phyloP scores from a whole-genome alignment of 202 grass and related monocot species.

The Cymbopogon flexuosus region DNA sequence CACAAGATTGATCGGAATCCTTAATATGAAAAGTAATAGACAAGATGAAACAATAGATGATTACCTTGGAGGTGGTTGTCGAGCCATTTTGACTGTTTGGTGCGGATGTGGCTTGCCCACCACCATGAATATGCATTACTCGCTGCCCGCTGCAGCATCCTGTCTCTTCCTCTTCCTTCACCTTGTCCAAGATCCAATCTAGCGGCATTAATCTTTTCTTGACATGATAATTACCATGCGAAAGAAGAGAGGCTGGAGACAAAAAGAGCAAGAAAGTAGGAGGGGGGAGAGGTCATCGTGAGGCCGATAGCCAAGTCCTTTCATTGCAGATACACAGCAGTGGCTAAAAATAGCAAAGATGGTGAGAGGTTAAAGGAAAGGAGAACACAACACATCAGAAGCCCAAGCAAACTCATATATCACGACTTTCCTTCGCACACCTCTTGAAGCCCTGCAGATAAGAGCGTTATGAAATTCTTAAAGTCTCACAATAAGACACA shows the following conservation, averaged over 20 bases:
- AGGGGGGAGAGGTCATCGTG: conserved; percentile 28
- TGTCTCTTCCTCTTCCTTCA: conserved; percentile 15
- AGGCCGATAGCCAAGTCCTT: conserved; percentile 34
- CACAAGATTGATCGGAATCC: neutral
- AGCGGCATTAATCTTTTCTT: conserved; percentile 28
- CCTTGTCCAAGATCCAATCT: conserved; percentile 24
- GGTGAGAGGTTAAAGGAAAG: conserved; percentile 35
- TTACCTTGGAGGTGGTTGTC: conserved; percentile 84
- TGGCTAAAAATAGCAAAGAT: conserved; percentile 34
- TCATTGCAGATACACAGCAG: conserved; percentile 24
- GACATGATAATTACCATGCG: neutral
- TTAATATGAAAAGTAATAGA: conserved; percentile 6
- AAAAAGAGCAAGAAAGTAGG: conserved; percentile 30
- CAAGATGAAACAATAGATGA: neutral
- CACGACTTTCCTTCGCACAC: neutral
- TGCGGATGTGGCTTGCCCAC: conserved; percentile 97
- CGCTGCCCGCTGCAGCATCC: conserved; percentile 80
- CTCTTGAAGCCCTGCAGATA: neutral
- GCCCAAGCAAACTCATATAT: neutral
- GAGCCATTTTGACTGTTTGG: conserved; percentile 98
- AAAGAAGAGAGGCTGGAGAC: conserved; percentile 16
- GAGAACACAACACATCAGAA: neutral
- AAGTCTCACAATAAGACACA: conserved; percentile 43
- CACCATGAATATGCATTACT: conserved; percentile 94
- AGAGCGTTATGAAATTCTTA: neutral